Evolutionary conservation across 2,329 filamentous ascomycete species (phyloP).

Genomic region (Capronia americana): DNA sequence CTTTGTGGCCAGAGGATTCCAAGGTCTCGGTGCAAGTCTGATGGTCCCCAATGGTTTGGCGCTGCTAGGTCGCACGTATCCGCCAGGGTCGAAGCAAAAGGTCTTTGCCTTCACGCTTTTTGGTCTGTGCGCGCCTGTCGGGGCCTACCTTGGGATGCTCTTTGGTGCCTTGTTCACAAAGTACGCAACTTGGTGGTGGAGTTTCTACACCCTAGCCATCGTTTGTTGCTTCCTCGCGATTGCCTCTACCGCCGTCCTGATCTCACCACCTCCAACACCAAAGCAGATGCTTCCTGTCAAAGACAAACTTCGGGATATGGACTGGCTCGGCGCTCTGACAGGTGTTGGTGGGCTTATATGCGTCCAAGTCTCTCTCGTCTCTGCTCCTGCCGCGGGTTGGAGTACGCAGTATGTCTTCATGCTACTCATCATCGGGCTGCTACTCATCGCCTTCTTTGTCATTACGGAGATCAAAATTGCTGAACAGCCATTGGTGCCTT

Average conservation of each 20-base stretch:
- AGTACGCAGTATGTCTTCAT: constrained; percentile 58
- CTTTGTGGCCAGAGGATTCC: constrained; percentile 48
- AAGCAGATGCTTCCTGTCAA: constrained; percentile 35
- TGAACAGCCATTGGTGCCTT: constrained; percentile 54
- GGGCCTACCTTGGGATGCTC: constrained; percentile 47
- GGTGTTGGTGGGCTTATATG: constrained; percentile 63
- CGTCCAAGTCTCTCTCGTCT: constrained; percentile 69
- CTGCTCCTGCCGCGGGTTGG: constrained; percentile 65
- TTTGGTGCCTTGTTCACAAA: constrained; percentile 35
- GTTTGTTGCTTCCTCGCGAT: constrained; percentile 44
- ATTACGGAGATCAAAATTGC: constrained; percentile 53
- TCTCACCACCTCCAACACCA: constrained; percentile 41
- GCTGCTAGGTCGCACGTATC: constrained; percentile 63
- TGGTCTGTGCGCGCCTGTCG: constrained; percentile 52
- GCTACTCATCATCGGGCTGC: constrained; percentile 55
- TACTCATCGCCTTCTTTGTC: constrained; percentile 56
- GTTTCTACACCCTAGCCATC: constrained; percentile 51
- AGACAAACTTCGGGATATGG: constrained; percentile 46
- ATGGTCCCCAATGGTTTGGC: constrained; percentile 67
- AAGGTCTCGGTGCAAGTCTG: constrained; percentile 62
- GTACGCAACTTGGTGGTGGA: constrained; percentile 55
- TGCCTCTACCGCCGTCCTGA: constrained; percentile 46
- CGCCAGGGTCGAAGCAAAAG: constrained; percentile 58
- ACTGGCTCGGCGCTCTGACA: constrained; percentile 40
- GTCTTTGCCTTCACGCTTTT: constrained; percentile 61